A percentile compares a stretch with the other conserved stretches of the same genome.
Evolutionary conservation across 352 stramenopile species (phyloP).

Genomic region (Elongisporangium senticosum): DNA sequence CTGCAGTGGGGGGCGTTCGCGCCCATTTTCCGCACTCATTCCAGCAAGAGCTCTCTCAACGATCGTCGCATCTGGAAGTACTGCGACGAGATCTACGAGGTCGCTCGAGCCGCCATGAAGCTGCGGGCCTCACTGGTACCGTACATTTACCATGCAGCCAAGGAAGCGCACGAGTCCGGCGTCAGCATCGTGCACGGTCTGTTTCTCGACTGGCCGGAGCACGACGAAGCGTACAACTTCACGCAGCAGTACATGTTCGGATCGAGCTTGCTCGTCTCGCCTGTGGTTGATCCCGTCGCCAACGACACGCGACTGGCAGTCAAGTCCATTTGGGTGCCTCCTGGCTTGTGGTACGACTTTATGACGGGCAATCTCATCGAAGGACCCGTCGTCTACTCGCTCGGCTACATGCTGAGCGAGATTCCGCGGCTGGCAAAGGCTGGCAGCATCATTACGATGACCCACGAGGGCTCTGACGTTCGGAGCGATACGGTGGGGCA

Average conservation of each 20-base stretch:
- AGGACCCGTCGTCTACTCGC: conserved; percentile 18
- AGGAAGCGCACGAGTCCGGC: conserved; percentile 17
- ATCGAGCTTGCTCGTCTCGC: conserved; percentile 30
- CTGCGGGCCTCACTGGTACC: conserved; percentile 27
- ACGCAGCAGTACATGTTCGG: conserved; percentile 41
- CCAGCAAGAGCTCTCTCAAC: conserved; percentile 18
- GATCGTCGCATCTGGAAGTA: conserved; percentile 34
- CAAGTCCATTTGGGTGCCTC: conserved; percentile 35
- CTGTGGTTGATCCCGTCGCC: conserved; percentile 21
- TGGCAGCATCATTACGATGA: conserved; percentile 21
- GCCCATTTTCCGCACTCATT: conserved; percentile 36
- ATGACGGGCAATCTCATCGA: conserved; percentile 12
- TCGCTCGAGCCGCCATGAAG: conserved; percentile 20
- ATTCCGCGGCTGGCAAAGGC: conserved; percentile 25
- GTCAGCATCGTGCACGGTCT: conserved; percentile 27
- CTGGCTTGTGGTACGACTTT: conserved; percentile 37
- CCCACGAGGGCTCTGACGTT: neutral
- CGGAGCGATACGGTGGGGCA: conserved; percentile 14
- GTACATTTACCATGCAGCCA: conserved; percentile 40
- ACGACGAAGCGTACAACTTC: conserved; percentile 27
- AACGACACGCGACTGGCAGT: conserved; percentile 14
- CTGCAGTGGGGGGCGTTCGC: conserved; percentile 38
- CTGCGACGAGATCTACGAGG: conserved; percentile 19
- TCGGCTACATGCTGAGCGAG: conserved; percentile 20
- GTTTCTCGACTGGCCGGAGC: conserved; percentile 37